phyloP scores from a whole-genome alignment of 129 eudicot genomes.

The Artemisia annua region DNA sequence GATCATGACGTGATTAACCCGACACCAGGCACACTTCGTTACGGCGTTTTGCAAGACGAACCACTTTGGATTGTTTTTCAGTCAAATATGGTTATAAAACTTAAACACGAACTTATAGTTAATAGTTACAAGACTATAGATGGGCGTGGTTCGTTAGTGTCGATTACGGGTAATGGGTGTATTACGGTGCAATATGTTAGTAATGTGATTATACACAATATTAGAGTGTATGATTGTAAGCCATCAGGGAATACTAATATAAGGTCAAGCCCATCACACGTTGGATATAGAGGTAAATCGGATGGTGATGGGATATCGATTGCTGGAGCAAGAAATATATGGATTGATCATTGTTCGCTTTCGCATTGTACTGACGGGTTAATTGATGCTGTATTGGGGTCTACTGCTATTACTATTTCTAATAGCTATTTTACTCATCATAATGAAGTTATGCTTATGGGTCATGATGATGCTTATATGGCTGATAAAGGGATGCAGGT shows the following conservation, averaged over 20 bases:
- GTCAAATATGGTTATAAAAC: slow-evolving; percentile 69
- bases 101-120: slow-evolving; percentile 80
- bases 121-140: slow-evolving; percentile 84
- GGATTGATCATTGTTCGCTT: slow-evolving; percentile 89
- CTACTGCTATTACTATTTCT: slow-evolving; percentile 87
- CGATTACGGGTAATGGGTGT: slow-evolving; percentile 86
- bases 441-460: slow-evolving; percentile 87
- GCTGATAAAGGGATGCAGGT: slow-evolving; percentile 97
- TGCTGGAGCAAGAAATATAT: slow-evolving; percentile 63
- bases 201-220: slow-evolving; percentile 78
- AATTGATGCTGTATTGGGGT: slow-evolving; percentile 78
- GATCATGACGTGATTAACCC: slow-evolving; percentile 81
- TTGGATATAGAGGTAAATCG: slow-evolving; percentile 71
- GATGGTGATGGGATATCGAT: slow-evolving; percentile 95
- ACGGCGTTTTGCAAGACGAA: slow-evolving; percentile 77
- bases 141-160: slow-evolving; percentile 83
- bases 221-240: slow-evolving; percentile 62
- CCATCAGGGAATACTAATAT: slow-evolving; percentile 78
- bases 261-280: slow-evolving; percentile 87
- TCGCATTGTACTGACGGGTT: slow-evolving; percentile 87
- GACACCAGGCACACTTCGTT: slow-evolving; percentile 86
- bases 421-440: slow-evolving; percentile 78
- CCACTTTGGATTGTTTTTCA: slow-evolving; percentile 85
- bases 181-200: slow-evolving; percentile 77
- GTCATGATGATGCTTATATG: slow-evolving; percentile 65